phyloP scores from a whole-genome alignment of 2,329 filamentous ascomycete species.

The Alternaria hordeiaustralica region DNA sequence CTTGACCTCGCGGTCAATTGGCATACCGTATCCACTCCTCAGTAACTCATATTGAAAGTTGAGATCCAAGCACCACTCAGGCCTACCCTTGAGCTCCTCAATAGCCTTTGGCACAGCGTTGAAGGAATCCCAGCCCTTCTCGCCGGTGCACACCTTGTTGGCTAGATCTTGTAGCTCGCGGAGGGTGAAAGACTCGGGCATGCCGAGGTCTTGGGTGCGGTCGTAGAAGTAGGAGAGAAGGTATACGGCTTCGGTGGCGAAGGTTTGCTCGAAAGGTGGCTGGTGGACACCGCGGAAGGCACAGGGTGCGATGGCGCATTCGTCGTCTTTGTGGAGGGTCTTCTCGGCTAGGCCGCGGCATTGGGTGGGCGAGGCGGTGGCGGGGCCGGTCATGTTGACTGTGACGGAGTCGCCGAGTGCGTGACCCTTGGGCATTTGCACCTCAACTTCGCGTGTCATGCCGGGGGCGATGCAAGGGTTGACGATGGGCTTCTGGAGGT shows the following conservation, averaged over 20 bases:
- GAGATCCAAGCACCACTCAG: slow-evolving; percentile 92
- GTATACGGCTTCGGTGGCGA: slow-evolving; percentile 88
- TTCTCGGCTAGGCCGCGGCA: slow-evolving; percentile 91
- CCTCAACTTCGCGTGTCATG: slow-evolving; percentile 74
- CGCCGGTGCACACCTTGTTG: slow-evolving; percentile 81
- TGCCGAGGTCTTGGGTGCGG: slow-evolving; percentile 89
- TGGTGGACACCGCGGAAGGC: slow-evolving; percentile 98
- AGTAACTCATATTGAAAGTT: slow-evolving; percentile 95
- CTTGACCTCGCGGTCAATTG: slow-evolving; percentile 91
- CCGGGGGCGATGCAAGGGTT: slow-evolving; percentile 89
- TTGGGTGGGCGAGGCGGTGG: slow-evolving; percentile 76
- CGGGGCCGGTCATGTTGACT: slow-evolving; percentile 88
- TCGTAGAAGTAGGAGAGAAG: slow-evolving; percentile 99
- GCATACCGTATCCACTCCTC: slow-evolving; percentile 98
- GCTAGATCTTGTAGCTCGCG: slow-evolving; percentile 88
- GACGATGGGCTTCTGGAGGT: slow-evolving; percentile 73
- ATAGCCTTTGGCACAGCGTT: slow-evolving; percentile 76
- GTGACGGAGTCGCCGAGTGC: slow-evolving; percentile 68
- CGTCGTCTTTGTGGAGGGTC: slow-evolving; percentile 84
- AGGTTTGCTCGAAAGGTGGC: slow-evolving; percentile 89
- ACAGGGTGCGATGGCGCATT: slow-evolving; percentile 86
- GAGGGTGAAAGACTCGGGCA: slow-evolving; percentile 97
- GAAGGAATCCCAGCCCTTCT: slow-evolving; percentile 81
- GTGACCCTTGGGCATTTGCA: slow-evolving; percentile 72
- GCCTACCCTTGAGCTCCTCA: slow-evolving; percentile 78